Evolutionary conservation across 179 eudicot species (phyloP), one percentile per base, ranked within the genome.

Genomic region (Corrigiola litoralis): DNA sequence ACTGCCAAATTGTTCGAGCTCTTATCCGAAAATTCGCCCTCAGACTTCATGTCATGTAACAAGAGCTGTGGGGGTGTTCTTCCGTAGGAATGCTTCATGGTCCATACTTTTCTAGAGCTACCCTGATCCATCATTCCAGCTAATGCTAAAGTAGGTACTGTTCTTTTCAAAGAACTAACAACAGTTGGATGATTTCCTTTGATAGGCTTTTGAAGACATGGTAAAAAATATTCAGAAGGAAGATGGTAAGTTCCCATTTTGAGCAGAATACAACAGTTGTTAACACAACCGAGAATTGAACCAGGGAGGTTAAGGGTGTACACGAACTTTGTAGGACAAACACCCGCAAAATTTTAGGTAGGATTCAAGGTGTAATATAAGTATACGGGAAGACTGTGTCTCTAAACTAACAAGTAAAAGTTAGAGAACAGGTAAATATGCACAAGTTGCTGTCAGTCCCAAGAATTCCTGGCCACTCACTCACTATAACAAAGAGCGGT

Each of bases 1-100:
- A 77, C 69, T 50, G 77, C 70, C 66, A 82, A 72, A 24, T 67
- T 44, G 28, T 67, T 44, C 62, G 78, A 44, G 17, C 58, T 50
- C 12, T 65, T 66, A 33, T 62, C 70, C 37, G 52, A 29, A 52
- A 65, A 37, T 25, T 18, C 12, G 24, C 48, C 75, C 48, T 69
- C 74, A 45, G 71, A 58, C 60, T 34, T 63, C 52, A 58, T 52
- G 56, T 68, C 58, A 37, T 29, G 74, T 34, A 71, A 45, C 24
- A 13, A 17, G 33, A 67, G 69, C 53, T 69, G 24, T 27, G 24
- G 25, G 33, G 48, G 23, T 41, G 41, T 8, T 27, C 17, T 31
- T 2, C 31, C 44, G 37, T 53, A n/a, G 2, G 21, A 25, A 3
- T 32, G 45, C 24, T 38, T 57, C 48, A 58, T 51, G 7, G 14